Evolutionary conservation across 441 rosid species (phyloP), one percentile per base, ranked within the genome.

Genomic region (Adansonia madagascariensis): DNA sequence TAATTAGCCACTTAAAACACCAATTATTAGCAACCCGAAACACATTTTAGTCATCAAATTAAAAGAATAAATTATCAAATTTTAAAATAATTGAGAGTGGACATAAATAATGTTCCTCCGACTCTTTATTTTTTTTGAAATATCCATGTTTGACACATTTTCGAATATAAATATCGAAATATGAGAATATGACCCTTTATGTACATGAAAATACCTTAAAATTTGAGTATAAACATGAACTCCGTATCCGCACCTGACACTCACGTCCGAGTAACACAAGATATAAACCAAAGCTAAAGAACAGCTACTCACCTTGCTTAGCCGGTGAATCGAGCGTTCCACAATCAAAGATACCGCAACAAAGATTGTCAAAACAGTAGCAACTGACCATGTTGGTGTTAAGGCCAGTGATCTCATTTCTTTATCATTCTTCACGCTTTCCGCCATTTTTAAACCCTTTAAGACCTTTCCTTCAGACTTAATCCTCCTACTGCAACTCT

Each of bases 321-420:
- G 82, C 57, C 88, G 90, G 77, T 89, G 91, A 79, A 92, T 94
- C 35, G 89, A 86, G 57, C 97, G 94, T 79, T 94, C 97, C 77
- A 92, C 97, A 60, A 90, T 80, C 85, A 90, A 80, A 66, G 97
- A 94, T 75, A 91, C 93, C 57, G 80, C 87, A n/a, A 94, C 98
- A 77, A 94, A 91, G 61, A 94, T 72, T 4, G 97, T 91, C 85
- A 92, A 78, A 60, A 92, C 98, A 3, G 94, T 89, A 66, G 98
- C 98, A 75, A 94, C 97, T 7, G 98, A 94, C 98, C 98, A 94
- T 69, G 97, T 91, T 63, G 98, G 98, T 6, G 98, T 92, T 75
- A 88, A 82, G 41, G 95, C 98, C 84, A 94, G 79, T 6, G 97
- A 89, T 79, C 97, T 83, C 84, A 78, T 80, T 81, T 88, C 94